Evolutionary conservation across 2,329 filamentous ascomycete species (phyloP).

Genomic region (Epichloe glyceriae): DNA sequence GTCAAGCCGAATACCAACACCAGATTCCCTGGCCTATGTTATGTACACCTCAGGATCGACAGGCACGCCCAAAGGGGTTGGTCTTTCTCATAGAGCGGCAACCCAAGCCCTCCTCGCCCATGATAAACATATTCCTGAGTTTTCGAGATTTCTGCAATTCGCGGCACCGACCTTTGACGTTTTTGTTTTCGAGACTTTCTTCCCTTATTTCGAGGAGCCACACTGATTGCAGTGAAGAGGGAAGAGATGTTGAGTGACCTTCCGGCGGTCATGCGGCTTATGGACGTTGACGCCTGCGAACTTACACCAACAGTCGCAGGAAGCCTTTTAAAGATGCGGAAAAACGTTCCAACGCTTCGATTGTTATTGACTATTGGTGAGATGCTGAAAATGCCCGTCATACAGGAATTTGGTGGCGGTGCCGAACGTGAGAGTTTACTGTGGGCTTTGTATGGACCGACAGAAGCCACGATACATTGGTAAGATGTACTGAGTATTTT

Average conservation of each 20-base stretch:
- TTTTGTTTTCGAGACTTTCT: constrained; percentile 91
- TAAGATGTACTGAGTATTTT: constrained; percentile 16
- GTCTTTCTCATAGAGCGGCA: constrained; percentile 64
- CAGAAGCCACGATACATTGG: constrained; percentile 83
- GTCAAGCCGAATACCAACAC: constrained; percentile 10
- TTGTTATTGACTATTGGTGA: constrained; percentile 80
- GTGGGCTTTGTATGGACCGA: constrained; percentile 91
- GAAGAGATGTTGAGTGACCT: constrained; percentile 63
- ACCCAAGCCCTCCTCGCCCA: constrained; percentile 77
- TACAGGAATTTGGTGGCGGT: constrained; percentile 64
- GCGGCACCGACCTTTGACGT: constrained; percentile 90
- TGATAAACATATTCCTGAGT: constrained; percentile 60
- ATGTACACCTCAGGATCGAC: constrained; percentile 93
- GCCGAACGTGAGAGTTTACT: constrained; percentile 46
- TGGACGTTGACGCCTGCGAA: constrained; percentile 73
- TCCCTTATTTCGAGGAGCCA: constrained; percentile 61
- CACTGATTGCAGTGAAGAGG: constrained; percentile 59
- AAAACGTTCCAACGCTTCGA: constrained; percentile 52
- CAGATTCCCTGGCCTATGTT: constrained; percentile 58
- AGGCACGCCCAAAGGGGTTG: constrained; percentile 77
- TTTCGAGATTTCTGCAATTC: constrained; percentile 77
- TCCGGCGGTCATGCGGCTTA: constrained; percentile 46
- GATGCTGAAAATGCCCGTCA: constrained; percentile 69
- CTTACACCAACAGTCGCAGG: constrained; percentile 79
- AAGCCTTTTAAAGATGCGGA: constrained; percentile 57